Conservation (phyloP, 805 yeast species). For the Debaryomyces castellii region DNA sequence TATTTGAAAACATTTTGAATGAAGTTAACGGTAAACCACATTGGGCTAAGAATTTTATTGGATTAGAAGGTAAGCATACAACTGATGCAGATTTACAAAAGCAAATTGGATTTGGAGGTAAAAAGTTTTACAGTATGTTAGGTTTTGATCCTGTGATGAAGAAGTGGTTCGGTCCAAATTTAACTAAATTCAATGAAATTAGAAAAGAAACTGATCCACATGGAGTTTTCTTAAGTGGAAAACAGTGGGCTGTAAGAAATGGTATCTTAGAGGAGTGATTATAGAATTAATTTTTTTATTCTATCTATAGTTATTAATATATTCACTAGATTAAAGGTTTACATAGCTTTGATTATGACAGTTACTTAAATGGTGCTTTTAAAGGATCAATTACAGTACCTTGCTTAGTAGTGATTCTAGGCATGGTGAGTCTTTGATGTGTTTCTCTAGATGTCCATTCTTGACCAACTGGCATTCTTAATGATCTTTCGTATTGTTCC, state of each 20-base stretch:
- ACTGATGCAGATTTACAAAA: conserved; percentile 36
- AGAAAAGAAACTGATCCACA: conserved; percentile 76
- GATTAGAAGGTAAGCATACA: conserved; percentile 43
- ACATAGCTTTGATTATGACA: neutral
- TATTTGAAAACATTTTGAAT: conserved; percentile 76
- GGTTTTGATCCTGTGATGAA: conserved; percentile 71
- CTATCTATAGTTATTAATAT: neutral
- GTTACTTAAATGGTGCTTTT: conserved; percentile 73
- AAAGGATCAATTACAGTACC: conserved; percentile 91
- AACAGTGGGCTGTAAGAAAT: conserved; percentile 78
- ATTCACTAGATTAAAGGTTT: neutral
- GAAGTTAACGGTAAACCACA: conserved; percentile 92
- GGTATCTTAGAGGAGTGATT: conserved; percentile 52
- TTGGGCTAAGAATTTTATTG: conserved; percentile 96
- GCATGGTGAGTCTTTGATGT: conserved; percentile 86
- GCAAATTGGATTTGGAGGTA: conserved; percentile 40
- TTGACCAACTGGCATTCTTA: conserved; percentile 95
- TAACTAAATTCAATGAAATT: conserved; percentile 57
- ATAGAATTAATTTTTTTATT: neutral
- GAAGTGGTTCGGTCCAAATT: conserved; percentile 78
- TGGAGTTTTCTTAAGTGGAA: conserved; percentile 75
- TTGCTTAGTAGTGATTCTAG: conserved; percentile 80
- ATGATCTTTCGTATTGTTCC: conserved; percentile 92
- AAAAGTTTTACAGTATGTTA: conserved; percentile 67
- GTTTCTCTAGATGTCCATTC: conserved; percentile 92